Conservation (phyloP, 352 stramenopile species). For the Thraustochytrium aureum region DNA sequence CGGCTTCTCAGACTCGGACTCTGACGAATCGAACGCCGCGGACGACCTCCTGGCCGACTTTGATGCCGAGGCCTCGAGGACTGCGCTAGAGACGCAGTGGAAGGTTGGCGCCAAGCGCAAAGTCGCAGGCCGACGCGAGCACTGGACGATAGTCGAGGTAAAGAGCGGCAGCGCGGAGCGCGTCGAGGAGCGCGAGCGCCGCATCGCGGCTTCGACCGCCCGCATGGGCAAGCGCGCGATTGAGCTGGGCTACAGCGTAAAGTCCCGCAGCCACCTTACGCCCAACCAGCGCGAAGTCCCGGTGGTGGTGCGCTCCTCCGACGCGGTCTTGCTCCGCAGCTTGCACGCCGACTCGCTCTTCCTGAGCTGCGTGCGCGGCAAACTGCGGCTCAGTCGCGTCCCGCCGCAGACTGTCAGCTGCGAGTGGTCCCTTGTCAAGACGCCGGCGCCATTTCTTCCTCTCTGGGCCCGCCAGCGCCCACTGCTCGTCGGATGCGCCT, state of each 20-base stretch:
- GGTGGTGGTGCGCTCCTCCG: slow-evolving; percentile 25
- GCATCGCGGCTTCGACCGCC: slow-evolving; percentile 5
- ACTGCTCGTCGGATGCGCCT: slow-evolving; percentile 9
- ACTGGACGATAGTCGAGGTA: slow-evolving; percentile 41
- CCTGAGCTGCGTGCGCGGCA: slow-evolving; percentile 2
- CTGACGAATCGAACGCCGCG: background rate
- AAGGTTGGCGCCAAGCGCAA: slow-evolving; percentile 10
- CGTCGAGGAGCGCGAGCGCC: slow-evolving; percentile 10
- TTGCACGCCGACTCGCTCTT: slow-evolving; percentile 38
- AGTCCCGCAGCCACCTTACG: background rate
- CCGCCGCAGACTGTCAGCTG: background rate
- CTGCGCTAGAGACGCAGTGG: slow-evolving; percentile 29
- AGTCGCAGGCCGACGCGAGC: slow-evolving; percentile 26
- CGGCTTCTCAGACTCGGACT: background rate
- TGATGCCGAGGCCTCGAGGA: background rate
- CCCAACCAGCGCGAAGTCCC: slow-evolving; percentile 27
- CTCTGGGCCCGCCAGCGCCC: slow-evolving; percentile 49
- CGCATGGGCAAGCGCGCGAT: slow-evolving; percentile 18
- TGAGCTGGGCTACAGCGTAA: slow-evolving; percentile 32
- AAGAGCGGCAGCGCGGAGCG: slow-evolving; percentile 20
- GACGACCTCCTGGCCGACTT: background rate
- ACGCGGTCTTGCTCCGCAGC: slow-evolving; percentile 21
- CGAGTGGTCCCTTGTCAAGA: slow-evolving; percentile 33
- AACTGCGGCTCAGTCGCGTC: slow-evolving; percentile 20
- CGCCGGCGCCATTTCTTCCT: slow-evolving; percentile 33